phyloP scores from a whole-genome alignment of 1,139 yeast genomes.

The Yamadazyma epiphylla region DNA sequence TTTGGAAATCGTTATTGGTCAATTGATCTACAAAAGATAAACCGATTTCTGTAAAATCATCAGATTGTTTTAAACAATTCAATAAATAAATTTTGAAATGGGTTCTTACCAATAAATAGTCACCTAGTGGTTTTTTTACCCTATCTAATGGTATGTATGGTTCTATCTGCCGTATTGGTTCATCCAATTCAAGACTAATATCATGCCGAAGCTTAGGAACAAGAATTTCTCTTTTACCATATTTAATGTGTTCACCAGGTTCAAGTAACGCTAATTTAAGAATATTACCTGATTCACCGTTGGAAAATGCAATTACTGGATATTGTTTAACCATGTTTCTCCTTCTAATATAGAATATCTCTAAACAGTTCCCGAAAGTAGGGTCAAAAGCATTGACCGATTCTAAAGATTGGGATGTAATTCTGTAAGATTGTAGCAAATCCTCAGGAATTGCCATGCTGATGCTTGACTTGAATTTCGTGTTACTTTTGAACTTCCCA shows the following conservation, averaged over 20 bases:
- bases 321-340: slow-evolving; percentile 5
- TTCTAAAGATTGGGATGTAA: slow-evolving; percentile 20
- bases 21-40: slow-evolving; percentile 22
- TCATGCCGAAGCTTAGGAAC: slow-evolving; percentile 18
- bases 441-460: slow-evolving; percentile 22
- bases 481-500: no score
- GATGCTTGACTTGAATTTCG: no score
- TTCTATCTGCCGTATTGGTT: slow-evolving; percentile 40
- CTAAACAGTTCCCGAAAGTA: slow-evolving; percentile 22
- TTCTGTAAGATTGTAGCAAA: slow-evolving; percentile 19
- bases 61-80: slow-evolving; percentile 12
- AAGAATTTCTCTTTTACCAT: slow-evolving; percentile 7
- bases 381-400: slow-evolving; percentile 33
- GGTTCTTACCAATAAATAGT: slow-evolving; percentile 24
- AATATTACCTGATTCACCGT: slow-evolving; percentile 27
- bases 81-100: slow-evolving; percentile 22
- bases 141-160: slow-evolving; percentile 15
- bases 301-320: slow-evolving; percentile 27
- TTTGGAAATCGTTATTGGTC: slow-evolving; percentile 16
- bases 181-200: slow-evolving; percentile 17
- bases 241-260: slow-evolving; percentile 2
- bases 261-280: slow-evolving; percentile 9
- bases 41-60: slow-evolving; percentile 4
- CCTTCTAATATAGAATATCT: slow-evolving; percentile 17
- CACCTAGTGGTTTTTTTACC: slow-evolving; percentile 13